phyloP scores from a whole-genome alignment of 495 filamentous ascomycete species.

The Collariella sp. region DNA sequence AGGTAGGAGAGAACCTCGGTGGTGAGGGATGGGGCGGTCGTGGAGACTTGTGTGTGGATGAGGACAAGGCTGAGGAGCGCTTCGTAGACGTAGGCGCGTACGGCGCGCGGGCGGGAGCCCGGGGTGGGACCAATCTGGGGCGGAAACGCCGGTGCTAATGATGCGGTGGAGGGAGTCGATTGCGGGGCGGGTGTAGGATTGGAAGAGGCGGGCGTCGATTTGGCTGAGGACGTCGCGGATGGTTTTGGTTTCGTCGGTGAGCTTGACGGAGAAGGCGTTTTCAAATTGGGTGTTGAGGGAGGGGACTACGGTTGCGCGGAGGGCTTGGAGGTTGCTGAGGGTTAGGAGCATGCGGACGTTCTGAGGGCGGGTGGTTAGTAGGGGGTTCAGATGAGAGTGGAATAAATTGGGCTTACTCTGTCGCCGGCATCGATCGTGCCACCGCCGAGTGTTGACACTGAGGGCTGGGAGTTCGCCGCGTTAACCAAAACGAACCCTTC shows the following conservation, averaged over 20 bases:
- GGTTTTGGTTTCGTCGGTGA: slow-evolving; percentile 84
- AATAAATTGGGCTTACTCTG: slow-evolving; percentile 47
- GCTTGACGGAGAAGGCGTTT: slow-evolving; percentile 75
- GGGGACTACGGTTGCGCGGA: slow-evolving; percentile 69
- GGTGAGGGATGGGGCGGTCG: slow-evolving; percentile 64
- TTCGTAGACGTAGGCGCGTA: slow-evolving; percentile 81
- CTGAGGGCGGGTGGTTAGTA: slow-evolving; percentile 37
- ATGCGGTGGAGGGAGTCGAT: slow-evolving; percentile 51
- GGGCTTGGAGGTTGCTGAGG: slow-evolving; percentile 74
- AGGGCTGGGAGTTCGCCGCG: slow-evolving; percentile 13
- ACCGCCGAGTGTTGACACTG: slow-evolving; percentile 29
- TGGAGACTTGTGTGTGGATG: slow-evolving; percentile 84
- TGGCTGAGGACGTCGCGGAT: slow-evolving; percentile 82
- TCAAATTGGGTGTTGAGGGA: slow-evolving; percentile 82
- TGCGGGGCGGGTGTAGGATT: slow-evolving; percentile 75
- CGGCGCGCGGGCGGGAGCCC: slow-evolving; percentile 56
- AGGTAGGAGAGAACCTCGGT: slow-evolving; percentile 68
- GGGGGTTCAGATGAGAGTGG: background rate
- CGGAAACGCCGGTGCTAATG: slow-evolving; percentile 60
- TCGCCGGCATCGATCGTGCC: slow-evolving; percentile 58
- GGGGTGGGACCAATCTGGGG: slow-evolving; percentile 60
- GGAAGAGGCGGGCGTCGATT: slow-evolving; percentile 82
- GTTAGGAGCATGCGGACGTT: slow-evolving; percentile 90
- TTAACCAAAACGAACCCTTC: slow-evolving; percentile 26
- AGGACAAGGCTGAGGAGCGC: slow-evolving; percentile 73